phyloP scores from a whole-genome alignment of 2,329 filamentous ascomycete species.

The Geosmithia morbida region DNA sequence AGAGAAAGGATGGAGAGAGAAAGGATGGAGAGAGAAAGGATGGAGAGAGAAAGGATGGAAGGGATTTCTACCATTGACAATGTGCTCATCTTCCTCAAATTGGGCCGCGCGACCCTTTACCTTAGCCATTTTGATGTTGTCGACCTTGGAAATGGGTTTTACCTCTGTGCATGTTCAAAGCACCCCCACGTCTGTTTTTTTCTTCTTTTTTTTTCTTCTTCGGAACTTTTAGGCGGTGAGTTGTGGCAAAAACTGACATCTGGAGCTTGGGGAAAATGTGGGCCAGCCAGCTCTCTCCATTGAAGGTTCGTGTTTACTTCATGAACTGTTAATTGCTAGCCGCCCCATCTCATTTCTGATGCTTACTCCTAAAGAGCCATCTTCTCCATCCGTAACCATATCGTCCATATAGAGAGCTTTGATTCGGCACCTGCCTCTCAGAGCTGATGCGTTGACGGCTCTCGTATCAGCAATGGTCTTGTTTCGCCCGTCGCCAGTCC shows the following conservation, averaged over 20 bases:
- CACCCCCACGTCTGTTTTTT: conserved; percentile 19
- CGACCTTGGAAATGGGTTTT: not conserved
- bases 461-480: not conserved
- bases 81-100: conserved; percentile 47
- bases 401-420: not conserved
- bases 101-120: conserved; percentile 40
- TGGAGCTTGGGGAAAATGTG: not conserved
- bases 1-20: not conserved
- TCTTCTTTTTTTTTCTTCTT: conserved; percentile 16
- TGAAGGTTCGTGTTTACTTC: not conserved
- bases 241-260: conserved; percentile 22
- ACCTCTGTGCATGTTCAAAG: not conserved
- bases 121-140: conserved; percentile 28
- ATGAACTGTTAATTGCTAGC: not conserved
- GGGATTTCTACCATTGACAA: conserved; percentile 40
- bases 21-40: not conserved
- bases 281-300: not conserved
- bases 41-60: not conserved
- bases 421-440: not conserved
- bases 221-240: conserved; percentile 38
- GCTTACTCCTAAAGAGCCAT: not conserved
- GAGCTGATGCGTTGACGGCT: not conserved
- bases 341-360: not conserved
- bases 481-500: conserved; percentile 12
- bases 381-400: not conserved